phyloP scores from a whole-genome alignment of 2,329 filamentous ascomycete species.

The Cryphonectria naterciae region DNA sequence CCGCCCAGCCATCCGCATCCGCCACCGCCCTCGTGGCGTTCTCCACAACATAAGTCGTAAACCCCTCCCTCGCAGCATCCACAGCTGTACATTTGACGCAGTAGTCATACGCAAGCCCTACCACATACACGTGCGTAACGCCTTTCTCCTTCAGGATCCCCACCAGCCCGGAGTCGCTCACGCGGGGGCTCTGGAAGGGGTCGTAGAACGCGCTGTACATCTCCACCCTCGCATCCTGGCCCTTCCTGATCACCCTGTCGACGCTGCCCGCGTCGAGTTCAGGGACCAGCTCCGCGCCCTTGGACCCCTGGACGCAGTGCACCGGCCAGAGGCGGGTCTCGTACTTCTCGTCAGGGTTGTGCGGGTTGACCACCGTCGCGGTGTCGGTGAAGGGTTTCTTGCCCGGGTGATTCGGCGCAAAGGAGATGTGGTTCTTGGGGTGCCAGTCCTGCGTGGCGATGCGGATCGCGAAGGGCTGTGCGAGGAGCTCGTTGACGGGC shows the following conservation, averaged over 20 bases:
- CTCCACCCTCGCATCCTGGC: slow-evolving; percentile 73
- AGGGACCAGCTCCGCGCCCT: slow-evolving; percentile 73
- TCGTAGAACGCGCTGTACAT: slow-evolving; percentile 95
- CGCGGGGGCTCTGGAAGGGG: slow-evolving; percentile 67
- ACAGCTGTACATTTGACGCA: slow-evolving; percentile 84
- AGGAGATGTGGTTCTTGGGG: slow-evolving; percentile 81
- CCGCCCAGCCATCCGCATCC: slow-evolving; percentile 61
- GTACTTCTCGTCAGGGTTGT: slow-evolving; percentile 65
- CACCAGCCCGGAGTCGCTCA: slow-evolving; percentile 67
- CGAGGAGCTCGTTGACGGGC: slow-evolving; percentile 74
- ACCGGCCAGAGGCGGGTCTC: slow-evolving; percentile 80
- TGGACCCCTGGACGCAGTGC: slow-evolving; percentile 80
- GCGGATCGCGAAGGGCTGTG: slow-evolving; percentile 70
- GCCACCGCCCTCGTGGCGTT: slow-evolving; percentile 76
- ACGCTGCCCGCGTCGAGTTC: slow-evolving; percentile 68
- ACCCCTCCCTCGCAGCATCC: slow-evolving; percentile 77
- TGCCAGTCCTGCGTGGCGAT: slow-evolving; percentile 95
- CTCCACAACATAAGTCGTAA: slow-evolving; percentile 74
- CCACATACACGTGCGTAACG: slow-evolving; percentile 81
- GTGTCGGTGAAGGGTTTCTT: slow-evolving; percentile 70
- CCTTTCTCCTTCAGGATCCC: slow-evolving; percentile 56
- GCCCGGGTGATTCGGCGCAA: slow-evolving; percentile 75
- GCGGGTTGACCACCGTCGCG: slow-evolving; percentile 68
- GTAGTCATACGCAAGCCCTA: slow-evolving; percentile 85
- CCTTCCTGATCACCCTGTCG: slow-evolving; percentile 77